Percentiles rank a stretch among this genome's conserved stretches.
Conservation (phyloP, 2,329 filamentous ascomycete species). For the Mycocentrospora acerina region DNA sequence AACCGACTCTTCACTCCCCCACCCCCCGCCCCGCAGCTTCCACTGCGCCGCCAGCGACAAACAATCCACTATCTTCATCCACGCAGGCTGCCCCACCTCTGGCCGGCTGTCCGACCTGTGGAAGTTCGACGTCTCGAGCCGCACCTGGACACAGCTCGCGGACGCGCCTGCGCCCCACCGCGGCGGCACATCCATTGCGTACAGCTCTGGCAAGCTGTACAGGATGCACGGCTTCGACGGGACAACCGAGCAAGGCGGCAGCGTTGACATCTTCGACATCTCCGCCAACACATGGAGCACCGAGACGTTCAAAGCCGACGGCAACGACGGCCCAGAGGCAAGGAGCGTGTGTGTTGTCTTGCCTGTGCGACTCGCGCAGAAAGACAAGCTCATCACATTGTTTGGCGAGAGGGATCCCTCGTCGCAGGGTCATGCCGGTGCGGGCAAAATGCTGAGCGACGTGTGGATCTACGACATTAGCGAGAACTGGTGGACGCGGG, state of each 20-base stretch:
- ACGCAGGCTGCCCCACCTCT: slow-evolving; percentile 70
- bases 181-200: slow-evolving; percentile 67
- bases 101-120: slow-evolving; percentile 71
- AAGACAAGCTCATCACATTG: slow-evolving; percentile 49
- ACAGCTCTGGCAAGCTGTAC: slow-evolving; percentile 66
- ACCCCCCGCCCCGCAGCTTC: slow-evolving; percentile 69
- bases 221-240: slow-evolving; percentile 82
- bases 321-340: slow-evolving; percentile 48
- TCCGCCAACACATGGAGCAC: slow-evolving; percentile 45
- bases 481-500: slow-evolving; percentile 38
- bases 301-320: slow-evolving; percentile 45
- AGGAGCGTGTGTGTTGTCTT: slow-evolving; percentile 55
- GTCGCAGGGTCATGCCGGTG: slow-evolving; percentile 55
- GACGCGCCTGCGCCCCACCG: slow-evolving; percentile 67
- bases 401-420: slow-evolving; percentile 59
- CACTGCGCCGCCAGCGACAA: slow-evolving; percentile 68
- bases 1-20: slow-evolving; percentile 46
- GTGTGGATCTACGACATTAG: slow-evolving; percentile 50
- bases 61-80: slow-evolving; percentile 70
- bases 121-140: slow-evolving; percentile 68
- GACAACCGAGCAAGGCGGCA: slow-evolving; percentile 66
- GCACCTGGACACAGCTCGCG: slow-evolving; percentile 68
- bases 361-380: slow-evolving; percentile 41
- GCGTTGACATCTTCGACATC: slow-evolving; percentile 63
- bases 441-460: slow-evolving; percentile 58